Evolutionary conservation across 169 alveolate genomes (phyloP), one percentile per base, ranked within the genome.

Genomic region (Prorocentrum cordatum): DNA sequence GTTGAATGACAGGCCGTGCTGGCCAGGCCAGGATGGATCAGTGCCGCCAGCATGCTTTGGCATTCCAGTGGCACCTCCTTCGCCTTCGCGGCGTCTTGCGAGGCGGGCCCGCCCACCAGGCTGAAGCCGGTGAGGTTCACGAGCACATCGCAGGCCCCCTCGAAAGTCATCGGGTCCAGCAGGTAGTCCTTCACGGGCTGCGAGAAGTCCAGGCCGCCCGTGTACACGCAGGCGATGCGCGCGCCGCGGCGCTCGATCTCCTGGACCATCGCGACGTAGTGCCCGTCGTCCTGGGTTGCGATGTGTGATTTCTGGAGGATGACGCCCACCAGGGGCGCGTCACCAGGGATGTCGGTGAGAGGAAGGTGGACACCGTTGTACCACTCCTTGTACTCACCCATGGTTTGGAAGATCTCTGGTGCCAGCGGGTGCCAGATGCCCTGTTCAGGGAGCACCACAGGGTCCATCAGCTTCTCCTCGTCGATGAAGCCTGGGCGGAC

Each of bases 351-450:
- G 75, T 85, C 92, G 9, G 92, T 75, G 2, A 62, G 73, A 0
- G 92, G 92, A 67, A 84, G 50, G 67, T 84, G 92, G 66, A 83
- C 88, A 73, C 54, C 12, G 45, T 31, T 22, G 67, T 35, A 33
- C 38, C 58, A 36, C 18, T 22, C 33, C 22, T 38, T 16, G 59
- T 83, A 83, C 29, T 64, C 91, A 14, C 24, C 32, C 83, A 45
- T 62, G 91, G 36, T 45, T n/a, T 83, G 83, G 47, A 83, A 83
- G 72, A 83, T 66, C 83, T 64, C 59, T 1, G 77, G 70, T 6
- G 91, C 80, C 24, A 83, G 80, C 64, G 92, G 92, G 38, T 84
- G 92, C 92, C 92, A 84, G 38, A 84, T 84, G 12, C 92, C 92
- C 64, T 61, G 47, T 61, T 67, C 92, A 1, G 83, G 90, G 35